Percentiles rank a stretch among this genome's conserved stretches.
Evolutionary conservation across 352 stramenopile species (phyloP).

Genomic region (Phytophthora nicotianae): DNA sequence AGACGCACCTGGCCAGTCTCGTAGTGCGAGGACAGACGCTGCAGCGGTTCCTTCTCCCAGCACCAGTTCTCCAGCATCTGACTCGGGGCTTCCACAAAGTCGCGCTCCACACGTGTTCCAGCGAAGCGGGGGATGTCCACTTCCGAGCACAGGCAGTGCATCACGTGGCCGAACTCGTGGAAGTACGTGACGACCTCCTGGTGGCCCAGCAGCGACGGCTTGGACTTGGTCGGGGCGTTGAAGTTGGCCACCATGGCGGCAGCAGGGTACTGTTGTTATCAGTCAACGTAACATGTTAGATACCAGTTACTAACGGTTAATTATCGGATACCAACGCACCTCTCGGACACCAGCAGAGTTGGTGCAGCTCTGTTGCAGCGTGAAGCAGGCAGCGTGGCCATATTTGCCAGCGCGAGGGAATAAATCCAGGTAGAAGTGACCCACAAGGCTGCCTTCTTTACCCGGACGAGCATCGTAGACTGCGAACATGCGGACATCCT

Average conservation of each 20-base stretch:
- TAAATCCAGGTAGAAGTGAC: conserved; percentile 90
- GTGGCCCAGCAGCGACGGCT: conserved; percentile 82
- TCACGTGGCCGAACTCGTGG: conserved; percentile 91
- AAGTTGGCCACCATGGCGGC: conserved; percentile 93
- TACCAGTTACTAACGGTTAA: neutral
- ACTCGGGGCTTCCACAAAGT: conserved; percentile 92
- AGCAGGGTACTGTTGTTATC: conserved; percentile 49
- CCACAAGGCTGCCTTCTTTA: conserved; percentile 64
- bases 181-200: conserved; percentile 91
- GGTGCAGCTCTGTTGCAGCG: conserved; percentile 79
- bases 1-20: conserved; percentile 57
- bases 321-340: conserved; percentile 24
- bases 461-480: conserved; percentile 74
- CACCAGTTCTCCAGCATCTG: conserved; percentile 94
- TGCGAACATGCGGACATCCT: conserved; percentile 87
- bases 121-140: conserved; percentile 76
- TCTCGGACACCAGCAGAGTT: conserved; percentile 65
- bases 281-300: conserved; percentile 25
- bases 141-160: conserved; percentile 91
- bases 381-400: conserved; percentile 89
- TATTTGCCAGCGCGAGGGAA: conserved; percentile 89
- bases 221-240: conserved; percentile 75
- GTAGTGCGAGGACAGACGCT: conserved; percentile 89
- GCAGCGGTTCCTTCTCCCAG: conserved; percentile 86
- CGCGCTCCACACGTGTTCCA: conserved; percentile 79